Base-by-base conservation (phyloP, 352 stramenopile species). In the Phytopythium chamaehyphon region DNA sequence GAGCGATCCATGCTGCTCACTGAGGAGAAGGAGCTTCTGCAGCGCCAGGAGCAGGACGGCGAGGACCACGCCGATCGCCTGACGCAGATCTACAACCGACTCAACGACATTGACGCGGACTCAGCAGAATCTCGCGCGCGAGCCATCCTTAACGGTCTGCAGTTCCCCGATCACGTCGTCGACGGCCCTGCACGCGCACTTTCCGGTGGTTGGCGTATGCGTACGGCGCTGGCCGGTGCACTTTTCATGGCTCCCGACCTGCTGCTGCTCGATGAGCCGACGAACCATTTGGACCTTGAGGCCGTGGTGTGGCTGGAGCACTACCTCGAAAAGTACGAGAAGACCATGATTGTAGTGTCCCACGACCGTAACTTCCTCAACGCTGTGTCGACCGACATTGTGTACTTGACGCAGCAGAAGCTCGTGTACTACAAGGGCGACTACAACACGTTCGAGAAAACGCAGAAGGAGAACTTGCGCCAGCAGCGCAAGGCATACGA, bases 321-420 rank as follows among this genome's bases (percentile, higher is more conserved):
- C 48, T 97, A 97, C 70, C 55, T 97, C 36, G 74, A 92, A 57
- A 81, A 85, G 54, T 97, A 96, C 64, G 66, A 83, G 19, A 96
- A 98, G 69, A 98, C 95, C 43, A 85, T 97, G 63, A 90, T 97
- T 47, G 76, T 98, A 16, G 94, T 99, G 16, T 98, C 86, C 54
- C 95, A 98, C 65, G 96, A 98, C 66, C 83, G 94, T 16, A 92
- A 93, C 31, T 99, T 99, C 64, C 62, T 99, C 24, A 98, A 99
- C 61, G 90, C 95, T 57, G 93, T 99, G 47, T 93, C 80, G 52
- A 99, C 96, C 12, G 94, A 99, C 64, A 97, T 95, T 28, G 87
- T 99, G 22, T 79, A 97, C 55, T 87, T 99, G 64, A 73, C 94
- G 40, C 79, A 80, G 35, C 75, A 93, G 68, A 97, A 98, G 64